Evolutionary conservation across 306 rosid species (phyloP), one percentile per base, ranked within the genome.

Genomic region (Acacia confusa): DNA sequence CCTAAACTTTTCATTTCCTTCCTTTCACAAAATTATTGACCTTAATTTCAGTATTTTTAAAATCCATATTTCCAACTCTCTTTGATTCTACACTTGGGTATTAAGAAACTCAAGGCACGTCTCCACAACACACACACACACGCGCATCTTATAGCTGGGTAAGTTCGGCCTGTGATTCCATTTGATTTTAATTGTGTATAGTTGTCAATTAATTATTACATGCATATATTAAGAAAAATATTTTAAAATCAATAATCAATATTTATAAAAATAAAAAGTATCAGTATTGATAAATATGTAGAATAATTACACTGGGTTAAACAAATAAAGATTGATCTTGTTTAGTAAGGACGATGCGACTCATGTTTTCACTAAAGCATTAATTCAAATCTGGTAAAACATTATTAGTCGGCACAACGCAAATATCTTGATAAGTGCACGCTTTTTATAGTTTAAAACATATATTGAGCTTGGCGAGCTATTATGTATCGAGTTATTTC

Each of bases 1-100:
- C 43, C 70, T 11, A 30, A 17, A 65, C 44, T 65, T 65, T 43
- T 32, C 70, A 65, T 17, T 40, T 41, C 28, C 12, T 3, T 41
- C 34, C 32, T 53, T 48, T 72, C 65, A 50, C 73, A 61, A 45
- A 68, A 32, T 32, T 32, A 0, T 8, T 40, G 52, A 68, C 55
- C 40, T 36, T 36, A 36, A 34, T 16, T 20, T 9, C 57, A 47
- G 27, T 77, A 85, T 84, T 41, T 72, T 71, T 1, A 27, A 63
- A 63, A 63, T 28, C 53, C 4, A 9, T 24, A 27, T 79, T 22
- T 38, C 48, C 24, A 20, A 36, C 28, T 67, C 44, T 79, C 43
- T 43, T 53, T 22, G n/a, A 55, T 53, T 41, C 28, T 34, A 15
- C 20, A 7, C 11, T 30, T 64, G 17, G 2, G 25, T 13, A 27